Conservation (phyloP, 495 filamentous ascomycete species). For the Podospora pseudopauciseta region DNA sequence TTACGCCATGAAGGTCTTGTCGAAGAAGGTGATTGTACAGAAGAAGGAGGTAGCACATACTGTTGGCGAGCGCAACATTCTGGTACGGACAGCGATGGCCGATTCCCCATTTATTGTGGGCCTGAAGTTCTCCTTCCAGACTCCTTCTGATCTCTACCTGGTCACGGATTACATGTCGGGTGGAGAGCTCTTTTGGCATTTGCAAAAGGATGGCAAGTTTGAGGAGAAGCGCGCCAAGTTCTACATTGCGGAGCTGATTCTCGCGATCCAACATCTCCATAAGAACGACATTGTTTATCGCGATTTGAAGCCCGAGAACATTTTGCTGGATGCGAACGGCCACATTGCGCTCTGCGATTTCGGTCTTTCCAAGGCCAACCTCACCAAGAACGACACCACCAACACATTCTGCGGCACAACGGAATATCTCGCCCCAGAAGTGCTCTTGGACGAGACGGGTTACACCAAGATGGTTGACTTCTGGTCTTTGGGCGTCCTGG, state of each 20-base stretch:
- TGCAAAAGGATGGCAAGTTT: constrained; percentile 96
- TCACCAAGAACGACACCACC: constrained; percentile 92
- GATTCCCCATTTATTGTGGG: constrained; percentile 98
- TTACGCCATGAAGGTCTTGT: constrained; percentile 98
- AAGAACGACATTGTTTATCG: constrained; percentile 97
- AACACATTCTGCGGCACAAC: constrained; percentile 99
- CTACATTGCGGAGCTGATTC: constrained; percentile 96
- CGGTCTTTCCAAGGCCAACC: constrained; percentile 92
- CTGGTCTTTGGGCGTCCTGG: constrained; percentile 95
- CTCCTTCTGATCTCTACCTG: constrained; percentile 90
- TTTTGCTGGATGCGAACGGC: constrained; percentile 85
- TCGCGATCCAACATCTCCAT: constrained; percentile 93
- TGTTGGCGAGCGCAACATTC: constrained; percentile 91
- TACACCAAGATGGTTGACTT: constrained; percentile 99
- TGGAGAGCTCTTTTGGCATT: constrained; percentile 96
- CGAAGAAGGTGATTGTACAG: constrained; percentile 99
- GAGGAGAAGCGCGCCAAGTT: constrained; percentile 94
- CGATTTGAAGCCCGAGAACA: constrained; percentile 97
- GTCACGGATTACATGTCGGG: constrained; percentile 99
- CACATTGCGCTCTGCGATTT: constrained; percentile 97
- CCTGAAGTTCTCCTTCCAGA: constrained; percentile 98
- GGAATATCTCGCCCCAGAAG: constrained; percentile 94
- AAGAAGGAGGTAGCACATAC: constrained; percentile 99
- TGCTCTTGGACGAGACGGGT: constrained; percentile 91
- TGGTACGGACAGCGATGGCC: constrained; percentile 91